Evolutionary conservation across 2,329 filamentous ascomycete species (phyloP).

Genomic region (Trichophyton simii): DNA sequence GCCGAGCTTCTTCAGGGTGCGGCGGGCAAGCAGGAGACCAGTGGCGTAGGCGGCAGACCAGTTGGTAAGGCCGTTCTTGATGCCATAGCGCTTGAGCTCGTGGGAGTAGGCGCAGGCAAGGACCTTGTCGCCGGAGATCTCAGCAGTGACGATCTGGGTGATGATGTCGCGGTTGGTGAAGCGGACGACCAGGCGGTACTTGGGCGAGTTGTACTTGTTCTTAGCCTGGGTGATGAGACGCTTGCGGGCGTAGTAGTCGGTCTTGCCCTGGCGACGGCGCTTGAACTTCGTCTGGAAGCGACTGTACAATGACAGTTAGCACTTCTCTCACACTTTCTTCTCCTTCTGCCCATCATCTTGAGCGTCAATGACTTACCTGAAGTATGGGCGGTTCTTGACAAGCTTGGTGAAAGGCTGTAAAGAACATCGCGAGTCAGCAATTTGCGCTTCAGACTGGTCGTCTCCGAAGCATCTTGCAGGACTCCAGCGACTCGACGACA

Average conservation of each 20-base stretch:
- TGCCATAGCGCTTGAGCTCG: conserved; percentile 95
- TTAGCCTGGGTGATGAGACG: conserved; percentile 99
- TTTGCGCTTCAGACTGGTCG: conserved; percentile 83
- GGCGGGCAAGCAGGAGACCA: conserved; percentile 92
- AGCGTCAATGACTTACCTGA: conserved; percentile 58
- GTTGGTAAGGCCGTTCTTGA: conserved; percentile 98
- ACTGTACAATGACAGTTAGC: conserved; percentile 38
- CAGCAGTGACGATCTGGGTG: conserved; percentile 90
- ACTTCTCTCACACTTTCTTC: conserved; percentile 8
- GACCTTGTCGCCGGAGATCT: conserved; percentile 97
- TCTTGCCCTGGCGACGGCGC: conserved; percentile 91
- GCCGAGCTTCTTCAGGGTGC: conserved; percentile 91
- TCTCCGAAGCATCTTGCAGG: conserved; percentile 97
- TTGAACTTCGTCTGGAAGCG: conserved; percentile 99
- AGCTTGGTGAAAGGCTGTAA: conserved; percentile 77
- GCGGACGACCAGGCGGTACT: conserved; percentile 98
- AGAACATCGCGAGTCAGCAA: conserved; percentile 82
- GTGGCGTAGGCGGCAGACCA: conserved; percentile 96
- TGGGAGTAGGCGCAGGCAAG: conserved; percentile 85
- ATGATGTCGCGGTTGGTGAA: conserved; percentile 99
- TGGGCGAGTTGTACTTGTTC: conserved; percentile 99
- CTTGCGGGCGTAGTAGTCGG: conserved; percentile 99
- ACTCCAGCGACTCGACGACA: neutral
- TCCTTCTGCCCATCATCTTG: neutral
- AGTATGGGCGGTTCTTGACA: conserved; percentile 97